Conservation (phyloP, 2,329 filamentous ascomycete species). For the Aspergillus caelatus region DNA sequence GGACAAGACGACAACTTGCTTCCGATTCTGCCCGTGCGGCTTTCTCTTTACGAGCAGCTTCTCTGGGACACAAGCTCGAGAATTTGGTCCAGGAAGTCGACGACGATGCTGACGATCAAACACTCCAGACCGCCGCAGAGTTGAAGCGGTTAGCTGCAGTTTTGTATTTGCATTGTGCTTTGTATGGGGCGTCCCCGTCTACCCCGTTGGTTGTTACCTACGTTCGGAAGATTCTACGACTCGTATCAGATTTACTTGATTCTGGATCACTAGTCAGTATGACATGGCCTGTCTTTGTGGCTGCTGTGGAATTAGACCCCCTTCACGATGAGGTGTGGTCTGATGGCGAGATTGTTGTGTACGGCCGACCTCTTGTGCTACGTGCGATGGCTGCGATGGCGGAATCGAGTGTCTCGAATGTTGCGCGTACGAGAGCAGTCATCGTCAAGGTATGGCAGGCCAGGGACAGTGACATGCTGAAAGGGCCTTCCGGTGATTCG, state of each 20-base stretch:
- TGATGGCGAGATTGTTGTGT: conserved; percentile 24
- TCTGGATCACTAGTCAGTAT: conserved; percentile 38
- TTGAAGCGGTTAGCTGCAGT: conserved; percentile 49
- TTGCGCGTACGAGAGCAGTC: conserved; percentile 49
- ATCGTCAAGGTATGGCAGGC: conserved; percentile 53
- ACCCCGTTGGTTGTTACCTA: conserved; percentile 38
- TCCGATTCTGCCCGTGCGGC: conserved; percentile 26
- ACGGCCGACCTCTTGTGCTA: conserved; percentile 44
- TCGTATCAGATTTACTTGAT: conserved; percentile 38
- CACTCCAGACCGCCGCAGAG: conserved; percentile 43
- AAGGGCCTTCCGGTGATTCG: conserved; percentile 19
- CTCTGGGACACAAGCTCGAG: conserved; percentile 38
- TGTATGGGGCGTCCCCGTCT: conserved; percentile 47
- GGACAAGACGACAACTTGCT: conserved; percentile 32
- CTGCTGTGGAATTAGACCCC: conserved; percentile 47
- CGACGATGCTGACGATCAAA: conserved; percentile 33
- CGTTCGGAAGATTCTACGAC: conserved; percentile 40
- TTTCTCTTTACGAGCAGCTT: conserved; percentile 38
- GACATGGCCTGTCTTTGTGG: conserved; percentile 49
- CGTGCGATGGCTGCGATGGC: conserved; percentile 45
- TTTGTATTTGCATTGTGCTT: conserved; percentile 51
- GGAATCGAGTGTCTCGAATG: conserved; percentile 47
- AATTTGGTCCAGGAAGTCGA: conserved; percentile 37
- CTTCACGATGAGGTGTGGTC: conserved; percentile 41
- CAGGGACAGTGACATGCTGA: conserved; percentile 42